These are phyloP conservation scores for Catunica adiposa DNA, from an alignment of 2,329 filamentous ascomycete genomes.

Conservation along the genomic window DNA sequence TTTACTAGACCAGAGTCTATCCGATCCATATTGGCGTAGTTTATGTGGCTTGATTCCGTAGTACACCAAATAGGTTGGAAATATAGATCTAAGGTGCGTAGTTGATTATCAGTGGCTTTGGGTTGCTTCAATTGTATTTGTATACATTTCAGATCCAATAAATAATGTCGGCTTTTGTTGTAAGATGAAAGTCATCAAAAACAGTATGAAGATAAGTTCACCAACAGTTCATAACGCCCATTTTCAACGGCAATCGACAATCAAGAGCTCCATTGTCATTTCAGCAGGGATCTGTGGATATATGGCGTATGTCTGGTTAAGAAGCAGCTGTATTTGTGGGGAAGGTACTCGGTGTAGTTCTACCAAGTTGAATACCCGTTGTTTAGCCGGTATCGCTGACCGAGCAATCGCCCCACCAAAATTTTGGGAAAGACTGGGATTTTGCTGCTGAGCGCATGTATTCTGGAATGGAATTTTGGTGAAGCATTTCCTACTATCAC, in stretches of 20 bases:
- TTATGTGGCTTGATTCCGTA: constrained; percentile 3
- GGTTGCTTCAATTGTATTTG: no score
- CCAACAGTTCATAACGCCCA: background rate
- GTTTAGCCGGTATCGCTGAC: constrained; percentile 8
- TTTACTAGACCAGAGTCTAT: constrained; percentile 47
- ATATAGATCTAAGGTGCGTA: background rate
- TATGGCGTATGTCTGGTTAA: background rate
- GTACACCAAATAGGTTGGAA: background rate
- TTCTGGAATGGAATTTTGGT: background rate
- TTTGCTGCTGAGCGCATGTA: constrained; percentile 7
- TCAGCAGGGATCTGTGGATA: no score
- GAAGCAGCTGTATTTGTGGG: background rate
- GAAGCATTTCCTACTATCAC: background rate
- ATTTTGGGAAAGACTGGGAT: constrained; percentile 10
- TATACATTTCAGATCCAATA: no score
- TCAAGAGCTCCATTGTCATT: no score
- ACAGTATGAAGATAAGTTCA: background rate
- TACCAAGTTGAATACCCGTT: background rate
- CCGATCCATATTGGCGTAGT: constrained; percentile 32
- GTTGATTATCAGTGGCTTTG: no score
- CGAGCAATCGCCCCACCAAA: constrained; percentile 12
- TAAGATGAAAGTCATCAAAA: background rate
- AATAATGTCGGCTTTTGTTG: no score
- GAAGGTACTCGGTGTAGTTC: background rate
- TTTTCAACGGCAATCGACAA: no score